Percentiles rank a stretch among this genome's conserved stretches.
These are phyloP conservation scores for Fistulinella prunicolor DNA, from an alignment of 768 basidiomycete genomes.

Conservation along the genomic window DNA sequence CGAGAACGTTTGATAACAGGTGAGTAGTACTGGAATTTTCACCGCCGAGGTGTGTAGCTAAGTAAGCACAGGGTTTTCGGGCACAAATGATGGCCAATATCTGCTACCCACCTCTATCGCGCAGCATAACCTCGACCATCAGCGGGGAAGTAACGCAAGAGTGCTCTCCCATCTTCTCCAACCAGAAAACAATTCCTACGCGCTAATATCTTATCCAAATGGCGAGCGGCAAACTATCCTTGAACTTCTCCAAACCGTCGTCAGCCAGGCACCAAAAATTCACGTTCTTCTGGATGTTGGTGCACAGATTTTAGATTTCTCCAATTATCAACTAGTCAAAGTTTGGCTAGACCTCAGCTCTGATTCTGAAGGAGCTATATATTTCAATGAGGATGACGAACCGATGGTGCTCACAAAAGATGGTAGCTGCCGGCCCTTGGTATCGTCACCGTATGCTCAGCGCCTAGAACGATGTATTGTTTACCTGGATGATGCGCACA, in stretches of 20 bases:
- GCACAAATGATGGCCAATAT: slow-evolving; percentile 46
- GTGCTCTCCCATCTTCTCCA: slow-evolving; percentile 20
- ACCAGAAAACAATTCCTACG: slow-evolving; percentile 38
- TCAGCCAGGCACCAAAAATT: background rate
- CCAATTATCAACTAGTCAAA: slow-evolving; percentile 23
- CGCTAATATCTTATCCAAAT: slow-evolving; percentile 6
- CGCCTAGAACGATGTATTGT: slow-evolving; percentile 41
- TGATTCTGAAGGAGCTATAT: background rate
- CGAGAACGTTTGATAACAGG: background rate
- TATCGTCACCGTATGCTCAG: slow-evolving; percentile 39
- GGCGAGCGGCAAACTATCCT: slow-evolving; percentile 26
- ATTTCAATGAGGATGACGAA: slow-evolving; percentile 8
- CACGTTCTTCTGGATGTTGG: background rate
- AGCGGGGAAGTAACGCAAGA: slow-evolving; percentile 43
- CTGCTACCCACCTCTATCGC: slow-evolving; percentile 11
- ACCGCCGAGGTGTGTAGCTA: too few relatives aligned
- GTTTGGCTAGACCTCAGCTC: slow-evolving; percentile 10
- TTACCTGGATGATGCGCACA: slow-evolving; percentile 51
- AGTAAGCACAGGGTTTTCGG: slow-evolving; percentile 47
- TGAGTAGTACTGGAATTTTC: background rate
- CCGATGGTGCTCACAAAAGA: slow-evolving; percentile 34
- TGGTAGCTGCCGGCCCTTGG: slow-evolving; percentile 33
- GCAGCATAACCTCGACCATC: slow-evolving; percentile 32
- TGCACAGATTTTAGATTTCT: background rate
- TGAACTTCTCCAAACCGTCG: slow-evolving; percentile 30